These are phyloP conservation scores for Naganishia vishniacii DNA, from an alignment of 768 basidiomycete species.

Conservation along the genomic window DNA sequence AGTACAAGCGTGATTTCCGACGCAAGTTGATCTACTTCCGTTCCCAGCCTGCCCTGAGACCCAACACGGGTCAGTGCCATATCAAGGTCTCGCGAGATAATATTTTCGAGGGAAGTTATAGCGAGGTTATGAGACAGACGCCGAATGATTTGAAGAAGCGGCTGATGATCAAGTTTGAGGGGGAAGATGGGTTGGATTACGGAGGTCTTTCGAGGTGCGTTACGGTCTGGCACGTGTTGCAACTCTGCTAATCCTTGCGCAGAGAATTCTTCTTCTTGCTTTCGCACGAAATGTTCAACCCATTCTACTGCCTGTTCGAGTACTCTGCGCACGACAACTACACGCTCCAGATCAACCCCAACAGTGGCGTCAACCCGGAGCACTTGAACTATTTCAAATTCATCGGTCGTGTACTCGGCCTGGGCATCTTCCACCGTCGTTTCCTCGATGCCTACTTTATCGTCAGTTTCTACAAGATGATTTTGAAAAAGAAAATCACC, in stretches of 20 bases:
- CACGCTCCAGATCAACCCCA: constrained; percentile 97
- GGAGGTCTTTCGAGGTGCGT: constrained; percentile 89
- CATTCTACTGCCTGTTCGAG: constrained; percentile 99
- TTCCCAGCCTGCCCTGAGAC: constrained; percentile 94
- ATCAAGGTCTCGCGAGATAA: constrained; percentile 97
- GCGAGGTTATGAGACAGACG: constrained; percentile 98
- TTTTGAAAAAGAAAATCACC: constrained; percentile 93
- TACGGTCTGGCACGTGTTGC: background rate
- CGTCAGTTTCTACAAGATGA: constrained; percentile 99
- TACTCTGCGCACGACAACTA: constrained; percentile 99
- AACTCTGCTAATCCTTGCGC: constrained; percentile 29
- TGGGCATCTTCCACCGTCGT: constrained; percentile 97
- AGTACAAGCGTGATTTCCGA: constrained; percentile 99
- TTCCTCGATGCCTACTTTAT: constrained; percentile 99
- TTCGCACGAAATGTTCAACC: constrained; percentile 99
- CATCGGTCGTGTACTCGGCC: constrained; percentile 87
- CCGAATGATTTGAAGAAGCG: constrained; percentile 98
- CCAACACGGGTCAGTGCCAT: constrained; percentile 97
- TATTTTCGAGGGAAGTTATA: constrained; percentile 98
- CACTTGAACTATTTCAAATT: constrained; percentile 99
- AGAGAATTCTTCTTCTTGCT: constrained; percentile 99
- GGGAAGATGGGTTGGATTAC: constrained; percentile 97
- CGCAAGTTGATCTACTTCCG: constrained; percentile 99
- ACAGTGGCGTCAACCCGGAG: constrained; percentile 95
- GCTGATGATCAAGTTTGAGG: constrained; percentile 99